Conservation (phyloP, 2,329 filamentous ascomycete species). For the Beauveria brongniartii region DNA sequence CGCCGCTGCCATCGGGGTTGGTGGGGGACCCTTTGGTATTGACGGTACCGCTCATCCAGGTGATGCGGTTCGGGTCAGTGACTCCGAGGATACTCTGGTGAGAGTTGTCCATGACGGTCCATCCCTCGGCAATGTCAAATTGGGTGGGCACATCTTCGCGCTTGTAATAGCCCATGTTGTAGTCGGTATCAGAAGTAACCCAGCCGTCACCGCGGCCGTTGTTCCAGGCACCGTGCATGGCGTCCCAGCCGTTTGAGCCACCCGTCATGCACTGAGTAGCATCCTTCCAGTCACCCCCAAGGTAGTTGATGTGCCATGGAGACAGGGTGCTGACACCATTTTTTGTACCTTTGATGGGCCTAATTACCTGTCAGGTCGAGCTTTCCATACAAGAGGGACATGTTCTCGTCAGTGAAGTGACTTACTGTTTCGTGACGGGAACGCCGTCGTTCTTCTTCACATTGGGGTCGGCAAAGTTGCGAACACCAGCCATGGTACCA, state of each 20-base stretch:
- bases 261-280: conserved; percentile 45
- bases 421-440: conserved; percentile 41
- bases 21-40: conserved; percentile 35
- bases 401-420: conserved; percentile 2
- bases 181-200: conserved; percentile 21
- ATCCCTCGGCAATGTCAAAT: conserved; percentile 46
- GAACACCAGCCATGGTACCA: conserved; percentile 44
- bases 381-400: neutral
- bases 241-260: conserved; percentile 41
- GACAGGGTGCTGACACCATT: conserved; percentile 37
- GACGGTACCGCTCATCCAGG: conserved; percentile 32
- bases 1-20: conserved; percentile 29
- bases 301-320: conserved; percentile 42
- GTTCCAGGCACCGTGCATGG: conserved; percentile 44
- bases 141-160: conserved; percentile 44
- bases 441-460: conserved; percentile 25
- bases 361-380: neutral
- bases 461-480: conserved; percentile 42
- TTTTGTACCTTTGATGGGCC: conserved; percentile 31
- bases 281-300: conserved; percentile 34
- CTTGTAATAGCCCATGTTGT: conserved; percentile 39
- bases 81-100: conserved; percentile 12
- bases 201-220: conserved; percentile 41
- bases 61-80: conserved; percentile 40
- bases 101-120: conserved; percentile 28